Evolutionary conservation across 176 grass and related monocot species (phyloP).

Genomic region (Musa beccarii): DNA sequence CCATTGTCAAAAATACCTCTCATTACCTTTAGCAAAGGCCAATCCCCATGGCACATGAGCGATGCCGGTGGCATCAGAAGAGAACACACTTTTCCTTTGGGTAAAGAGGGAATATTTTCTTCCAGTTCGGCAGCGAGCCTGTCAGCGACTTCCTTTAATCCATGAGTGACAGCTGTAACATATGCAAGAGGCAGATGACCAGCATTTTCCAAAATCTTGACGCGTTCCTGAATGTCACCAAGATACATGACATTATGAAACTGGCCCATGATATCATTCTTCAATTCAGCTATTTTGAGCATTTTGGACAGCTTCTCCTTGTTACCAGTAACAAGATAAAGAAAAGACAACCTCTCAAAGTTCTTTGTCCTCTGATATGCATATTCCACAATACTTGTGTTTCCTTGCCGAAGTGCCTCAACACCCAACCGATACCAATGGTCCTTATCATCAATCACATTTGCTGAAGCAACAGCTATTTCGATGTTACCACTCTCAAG

Average conservation of each 20-base stretch:
- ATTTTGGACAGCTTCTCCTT: constrained; percentile 74
- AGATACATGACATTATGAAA: constrained; percentile 90
- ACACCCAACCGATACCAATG: constrained; percentile 85
- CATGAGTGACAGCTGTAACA: constrained; percentile 75
- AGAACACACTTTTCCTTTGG: constrained; percentile 52
- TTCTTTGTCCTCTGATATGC: constrained; percentile 87
- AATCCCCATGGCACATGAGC: constrained; percentile 56
- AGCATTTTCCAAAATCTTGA: constrained; percentile 82
- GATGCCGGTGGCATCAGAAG: constrained; percentile 70
- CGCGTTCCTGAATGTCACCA: constrained; percentile 72
- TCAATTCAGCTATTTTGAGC: constrained; percentile 72
- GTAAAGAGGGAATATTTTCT: constrained; percentile 72
- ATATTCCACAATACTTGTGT: constrained; percentile 86
- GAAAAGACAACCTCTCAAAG: constrained; percentile 88
- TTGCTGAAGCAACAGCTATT: constrained; percentile 89
- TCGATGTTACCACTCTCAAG: constrained; percentile 94
- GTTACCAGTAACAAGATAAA: constrained; percentile 81
- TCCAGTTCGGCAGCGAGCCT: constrained; percentile 75
- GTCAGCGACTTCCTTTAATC: constrained; percentile 62
- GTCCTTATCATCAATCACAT: constrained; percentile 91
- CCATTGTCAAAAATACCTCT: constrained; percentile 86
- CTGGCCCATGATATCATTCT: constrained; percentile 79
- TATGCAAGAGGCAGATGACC: constrained; percentile 93
- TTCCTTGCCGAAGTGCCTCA: constrained; percentile 75
- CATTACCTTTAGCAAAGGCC: constrained; percentile 92